Base-by-base conservation (phyloP, 352 stramenopile genomes). In the Aphanomyces stellatus region DNA sequence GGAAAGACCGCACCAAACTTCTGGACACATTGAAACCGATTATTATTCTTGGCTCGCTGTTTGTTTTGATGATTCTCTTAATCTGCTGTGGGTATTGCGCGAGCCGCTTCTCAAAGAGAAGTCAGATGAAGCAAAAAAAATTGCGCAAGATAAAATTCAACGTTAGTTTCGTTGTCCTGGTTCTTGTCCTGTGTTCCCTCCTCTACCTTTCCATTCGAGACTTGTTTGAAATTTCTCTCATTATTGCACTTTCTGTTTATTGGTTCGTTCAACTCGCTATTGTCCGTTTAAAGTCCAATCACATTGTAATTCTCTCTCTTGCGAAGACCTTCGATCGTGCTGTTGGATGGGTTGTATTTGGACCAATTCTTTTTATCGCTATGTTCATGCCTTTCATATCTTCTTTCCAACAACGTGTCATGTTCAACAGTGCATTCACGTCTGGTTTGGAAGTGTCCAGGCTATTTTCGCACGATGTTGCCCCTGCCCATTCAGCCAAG, bases 341-440 rank as follows among this genome's bases (percentile, higher is more conserved):
- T 0, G 84, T 95, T 34, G 86, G 86, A 56, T 95, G 86, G 86
- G 91, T 95, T 59, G 82, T 95, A 51, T 95, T 95, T 61, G 86
- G 86, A 15, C 86, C 86, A 34, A 91, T 94, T 75, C 87, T 94
- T 78, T 82, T 94, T 66, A 77, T 95, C 40, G 78, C 84, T 43
- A 95, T 95, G 86, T 95, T 95, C 77, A 69, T 95, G 73, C 86
- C 86, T 17, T 95, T 95, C 74, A 86, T 95, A 69, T 80, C 82
- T 22, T 81, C 76, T 10, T 95, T 93, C 79, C 86, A 95, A 76
- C 84, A 95, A 74, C 84, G 86, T 59, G 82, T 95, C 60, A 95
- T 95, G 86, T 95, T 95, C 70, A 95, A 95, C 77, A 91, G 88
- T 66, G 86, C 86, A 27, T 95, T 95, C 71, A 95, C 84, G 53